phyloP scores from a whole-genome alignment of 192 early-diverging fungal species.

The Coemansia sp. region DNA sequence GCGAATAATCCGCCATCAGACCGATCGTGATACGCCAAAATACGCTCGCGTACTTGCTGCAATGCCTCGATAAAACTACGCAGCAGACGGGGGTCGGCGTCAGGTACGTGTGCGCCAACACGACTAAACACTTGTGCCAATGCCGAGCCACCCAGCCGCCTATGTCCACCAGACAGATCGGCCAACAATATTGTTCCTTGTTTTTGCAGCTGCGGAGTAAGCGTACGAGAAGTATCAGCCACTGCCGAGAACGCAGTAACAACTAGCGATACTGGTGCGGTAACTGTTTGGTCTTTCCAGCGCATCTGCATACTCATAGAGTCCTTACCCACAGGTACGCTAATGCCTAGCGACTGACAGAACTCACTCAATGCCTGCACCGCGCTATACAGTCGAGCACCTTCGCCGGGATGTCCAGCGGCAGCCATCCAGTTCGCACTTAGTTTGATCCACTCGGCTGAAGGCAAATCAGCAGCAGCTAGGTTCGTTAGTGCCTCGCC shows the following conservation, averaged over 20 bases:
- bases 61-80: slow-evolving; percentile 81
- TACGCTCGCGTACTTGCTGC: slow-evolving; percentile 53
- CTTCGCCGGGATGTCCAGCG: slow-evolving; percentile 89
- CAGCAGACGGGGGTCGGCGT: slow-evolving; percentile 77
- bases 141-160: slow-evolving; percentile 91
- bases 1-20: slow-evolving; percentile 96
- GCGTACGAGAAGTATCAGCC: slow-evolving; percentile 79
- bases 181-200: slow-evolving; percentile 70
- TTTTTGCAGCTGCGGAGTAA: slow-evolving; percentile 83
- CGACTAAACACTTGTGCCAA: slow-evolving; percentile 93
- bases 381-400: slow-evolving; percentile 88
- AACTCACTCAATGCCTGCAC: slow-evolving; percentile 93
- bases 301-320: slow-evolving; percentile 99
- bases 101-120: slow-evolving; percentile 77
- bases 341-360: slow-evolving; percentile 90
- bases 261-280: slow-evolving; percentile 88
- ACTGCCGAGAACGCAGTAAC: slow-evolving; percentile 95
- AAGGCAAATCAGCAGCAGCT: slow-evolving; percentile 80
- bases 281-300: slow-evolving; percentile 74
- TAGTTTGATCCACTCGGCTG: slow-evolving; percentile 75
- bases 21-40: slow-evolving; percentile 98
- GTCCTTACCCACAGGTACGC: slow-evolving; percentile 99
- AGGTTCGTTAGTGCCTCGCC: slow-evolving; percentile 93
- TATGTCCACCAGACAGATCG: slow-evolving; percentile 82
- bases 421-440: slow-evolving; percentile 99